phyloP scores from a whole-genome alignment of 768 basidiomycete species.

The Lactifluus piperatus region DNA sequence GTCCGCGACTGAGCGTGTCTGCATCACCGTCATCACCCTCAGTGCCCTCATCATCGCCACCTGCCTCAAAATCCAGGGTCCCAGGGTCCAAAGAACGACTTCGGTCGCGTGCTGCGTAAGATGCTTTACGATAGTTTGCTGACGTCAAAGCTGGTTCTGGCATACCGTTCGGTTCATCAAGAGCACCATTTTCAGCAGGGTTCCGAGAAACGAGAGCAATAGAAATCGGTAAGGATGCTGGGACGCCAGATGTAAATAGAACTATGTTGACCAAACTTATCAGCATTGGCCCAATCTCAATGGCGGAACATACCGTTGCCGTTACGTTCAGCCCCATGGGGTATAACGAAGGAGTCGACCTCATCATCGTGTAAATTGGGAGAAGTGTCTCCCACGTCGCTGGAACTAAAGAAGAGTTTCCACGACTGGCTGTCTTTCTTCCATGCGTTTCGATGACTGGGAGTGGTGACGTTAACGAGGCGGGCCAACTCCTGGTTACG shows the following conservation, averaged over 20 bases:
- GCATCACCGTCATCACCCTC: slow-evolving; percentile 24
- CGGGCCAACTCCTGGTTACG: slow-evolving; percentile 47
- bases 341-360: slow-evolving; percentile 16
- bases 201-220: slow-evolving; percentile 35
- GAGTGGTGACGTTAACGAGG: slow-evolving; percentile 59
- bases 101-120: slow-evolving; percentile 63
- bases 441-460: slow-evolving; percentile 69
- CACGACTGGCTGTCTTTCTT: slow-evolving; percentile 53
- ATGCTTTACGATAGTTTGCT: slow-evolving; percentile 38
- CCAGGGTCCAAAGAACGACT: slow-evolving; percentile 60
- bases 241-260: slow-evolving; percentile 23
- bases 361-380: slow-evolving; percentile 27
- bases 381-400: slow-evolving; percentile 23
- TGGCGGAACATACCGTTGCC: background rate
- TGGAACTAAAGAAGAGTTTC: slow-evolving; percentile 47
- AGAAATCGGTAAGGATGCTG: slow-evolving; percentile 55
- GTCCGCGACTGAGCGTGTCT: slow-evolving; percentile 37
- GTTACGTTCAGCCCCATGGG: slow-evolving; percentile 22
- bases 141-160: slow-evolving; percentile 25
- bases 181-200: background rate
- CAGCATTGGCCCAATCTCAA: background rate
- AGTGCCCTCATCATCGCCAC: slow-evolving; percentile 37
- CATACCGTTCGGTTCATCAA: background rate
- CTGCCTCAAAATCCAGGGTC: slow-evolving; percentile 48
- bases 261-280: background rate